Conservation (phyloP, 441 rosid genomes). For the Adansonia gregorii region DNA sequence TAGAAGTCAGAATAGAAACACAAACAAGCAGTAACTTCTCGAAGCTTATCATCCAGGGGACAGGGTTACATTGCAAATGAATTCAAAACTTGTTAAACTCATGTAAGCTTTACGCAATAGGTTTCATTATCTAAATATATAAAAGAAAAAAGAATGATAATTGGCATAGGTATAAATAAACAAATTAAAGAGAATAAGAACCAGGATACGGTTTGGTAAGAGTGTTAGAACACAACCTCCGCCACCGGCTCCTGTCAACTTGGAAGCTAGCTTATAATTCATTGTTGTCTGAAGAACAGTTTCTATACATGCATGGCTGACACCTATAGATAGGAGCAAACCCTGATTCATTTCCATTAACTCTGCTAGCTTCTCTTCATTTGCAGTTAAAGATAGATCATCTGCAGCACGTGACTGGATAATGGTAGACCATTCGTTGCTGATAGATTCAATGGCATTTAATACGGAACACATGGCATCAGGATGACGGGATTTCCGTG, state of each 20-base stretch:
- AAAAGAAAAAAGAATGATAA: neutral
- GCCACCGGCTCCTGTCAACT: slow-evolving; percentile 94
- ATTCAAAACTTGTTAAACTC: neutral
- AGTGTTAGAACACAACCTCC: slow-evolving; percentile 93
- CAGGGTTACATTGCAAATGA: neutral
- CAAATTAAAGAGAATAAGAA: neutral
- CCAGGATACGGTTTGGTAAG: slow-evolving; percentile 82
- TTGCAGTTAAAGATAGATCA: slow-evolving; percentile 51
- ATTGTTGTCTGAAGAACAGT: slow-evolving; percentile 69
- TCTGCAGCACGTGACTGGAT: slow-evolving; percentile 60
- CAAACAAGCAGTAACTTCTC: neutral
- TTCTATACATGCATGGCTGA: slow-evolving; percentile 84
- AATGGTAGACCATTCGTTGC: slow-evolving; percentile 61
- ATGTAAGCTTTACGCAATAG: neutral
- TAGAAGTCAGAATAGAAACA: neutral
- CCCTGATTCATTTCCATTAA: slow-evolving; percentile 97
- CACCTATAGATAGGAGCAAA: slow-evolving; percentile 86
- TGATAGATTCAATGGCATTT: slow-evolving; percentile 77
- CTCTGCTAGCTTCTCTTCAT: slow-evolving; percentile 75
- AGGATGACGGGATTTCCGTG: slow-evolving; percentile 70
- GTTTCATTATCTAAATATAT: neutral
- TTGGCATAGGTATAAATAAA: slow-evolving; percentile 9
- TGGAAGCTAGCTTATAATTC: slow-evolving; percentile 81
- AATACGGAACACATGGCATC: slow-evolving; percentile 72
- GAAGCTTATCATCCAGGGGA: neutral